Evolutionary conservation across 179 eudicot species (phyloP).

Genomic region (Dionaea muscipula): DNA sequence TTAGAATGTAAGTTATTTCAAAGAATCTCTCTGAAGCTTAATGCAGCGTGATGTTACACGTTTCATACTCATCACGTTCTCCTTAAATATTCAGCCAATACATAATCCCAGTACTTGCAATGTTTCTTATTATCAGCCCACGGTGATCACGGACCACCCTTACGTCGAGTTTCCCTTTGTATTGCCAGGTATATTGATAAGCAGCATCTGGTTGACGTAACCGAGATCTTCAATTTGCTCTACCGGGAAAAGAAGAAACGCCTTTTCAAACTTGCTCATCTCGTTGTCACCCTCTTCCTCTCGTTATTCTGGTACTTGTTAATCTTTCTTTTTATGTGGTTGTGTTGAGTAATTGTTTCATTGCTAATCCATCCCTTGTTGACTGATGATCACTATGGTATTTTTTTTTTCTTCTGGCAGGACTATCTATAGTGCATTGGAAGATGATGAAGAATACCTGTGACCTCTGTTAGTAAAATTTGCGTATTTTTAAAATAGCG

Average conservation of each 20-base stretch:
- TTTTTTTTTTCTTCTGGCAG: slow-evolving; percentile 32
- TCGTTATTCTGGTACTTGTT: slow-evolving; percentile 60
- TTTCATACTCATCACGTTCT: too few relatives aligned
- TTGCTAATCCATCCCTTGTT: too few relatives aligned
- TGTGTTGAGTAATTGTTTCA: too few relatives aligned
- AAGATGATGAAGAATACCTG: slow-evolving; percentile 45
- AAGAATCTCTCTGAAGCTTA: neutral
- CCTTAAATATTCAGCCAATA: too few relatives aligned
- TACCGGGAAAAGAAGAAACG: slow-evolving; percentile 67
- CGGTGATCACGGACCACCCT: neutral
- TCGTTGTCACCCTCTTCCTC: slow-evolving; percentile 36
- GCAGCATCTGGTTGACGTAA: slow-evolving; percentile 67
- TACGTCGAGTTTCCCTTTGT: neutral
- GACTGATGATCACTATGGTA: too few relatives aligned
- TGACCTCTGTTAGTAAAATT: too few relatives aligned
- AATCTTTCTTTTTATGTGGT: too few relatives aligned
- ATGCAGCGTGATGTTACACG: neutral
- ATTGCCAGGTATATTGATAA: slow-evolving; percentile 47
- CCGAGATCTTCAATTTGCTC: slow-evolving; percentile 74
- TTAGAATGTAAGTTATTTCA: slow-evolving; percentile 44
- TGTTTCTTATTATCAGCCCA: too few relatives aligned
- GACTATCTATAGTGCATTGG: slow-evolving; percentile 56
- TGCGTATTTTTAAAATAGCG: too few relatives aligned
- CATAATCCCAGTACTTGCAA: too few relatives aligned
- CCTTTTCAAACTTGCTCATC: slow-evolving; percentile 57